Conservation (phyloP, 768 basidiomycete genomes). For the Sporobolomyces phaffii region DNA sequence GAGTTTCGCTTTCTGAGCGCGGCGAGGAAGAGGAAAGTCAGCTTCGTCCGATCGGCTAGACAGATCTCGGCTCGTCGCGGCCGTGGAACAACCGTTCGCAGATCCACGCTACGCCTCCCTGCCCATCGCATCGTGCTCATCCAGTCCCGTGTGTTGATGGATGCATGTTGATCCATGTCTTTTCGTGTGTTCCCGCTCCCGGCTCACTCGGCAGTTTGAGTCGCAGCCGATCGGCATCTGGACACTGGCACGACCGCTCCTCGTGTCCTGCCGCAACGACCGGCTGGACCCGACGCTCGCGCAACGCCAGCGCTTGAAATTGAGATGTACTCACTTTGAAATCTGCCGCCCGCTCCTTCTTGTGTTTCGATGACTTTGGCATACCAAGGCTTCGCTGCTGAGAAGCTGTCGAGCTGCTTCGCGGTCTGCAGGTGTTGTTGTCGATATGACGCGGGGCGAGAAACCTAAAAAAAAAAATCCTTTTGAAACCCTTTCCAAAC, state of each 20-base stretch:
- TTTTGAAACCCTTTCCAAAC: neutral
- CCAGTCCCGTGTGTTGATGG: too few species aligned
- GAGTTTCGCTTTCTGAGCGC: slow-evolving; percentile 79
- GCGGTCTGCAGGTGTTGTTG: neutral
- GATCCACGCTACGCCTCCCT: too few species aligned
- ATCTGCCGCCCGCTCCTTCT: slow-evolving; percentile 80
- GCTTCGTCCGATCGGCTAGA: neutral
- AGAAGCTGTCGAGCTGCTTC: neutral
- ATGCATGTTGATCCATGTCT: too few species aligned
- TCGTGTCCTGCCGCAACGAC: too few species aligned
- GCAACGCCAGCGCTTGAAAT: neutral
- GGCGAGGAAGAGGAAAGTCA: neutral
- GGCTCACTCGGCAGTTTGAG: too few species aligned
- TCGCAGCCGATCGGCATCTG: too few species aligned
- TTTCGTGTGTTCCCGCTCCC: too few species aligned
- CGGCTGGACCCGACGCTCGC: neutral
- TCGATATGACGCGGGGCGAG: neutral
- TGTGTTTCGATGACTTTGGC: slow-evolving; percentile 76
- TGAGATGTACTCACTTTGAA: slow-evolving; percentile 58
- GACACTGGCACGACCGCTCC: neutral
- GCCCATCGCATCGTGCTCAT: too few species aligned
- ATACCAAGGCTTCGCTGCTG: slow-evolving; percentile 47
- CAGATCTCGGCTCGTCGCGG: neutral
- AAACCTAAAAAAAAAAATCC: neutral
- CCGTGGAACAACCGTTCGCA: too few species aligned